Conservation (phyloP, 768 basidiomycete genomes). For the Udeniomyces megalosporus region DNA sequence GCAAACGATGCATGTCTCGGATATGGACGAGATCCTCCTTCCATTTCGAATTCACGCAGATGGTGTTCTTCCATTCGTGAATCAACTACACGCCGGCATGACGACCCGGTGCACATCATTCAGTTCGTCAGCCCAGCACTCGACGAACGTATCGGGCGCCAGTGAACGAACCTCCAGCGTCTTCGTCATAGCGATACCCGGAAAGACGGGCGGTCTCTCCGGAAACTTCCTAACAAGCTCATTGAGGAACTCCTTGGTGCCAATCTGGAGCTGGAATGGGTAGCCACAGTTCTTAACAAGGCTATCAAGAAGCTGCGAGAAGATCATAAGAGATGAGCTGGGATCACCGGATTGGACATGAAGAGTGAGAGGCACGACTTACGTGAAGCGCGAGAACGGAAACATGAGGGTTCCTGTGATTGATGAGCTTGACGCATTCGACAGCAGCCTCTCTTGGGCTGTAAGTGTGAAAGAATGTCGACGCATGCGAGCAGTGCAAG, state of each 20-base stretch:
- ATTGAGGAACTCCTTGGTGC: slow-evolving; percentile 95
- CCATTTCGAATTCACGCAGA: slow-evolving; percentile 76
- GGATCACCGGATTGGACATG: not conserved
- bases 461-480: too few species aligned
- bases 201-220: slow-evolving; percentile 88
- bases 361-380: not conserved
- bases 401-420: slow-evolving; percentile 84
- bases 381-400: slow-evolving; percentile 62
- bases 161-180: slow-evolving; percentile 76
- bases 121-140: too few species aligned
- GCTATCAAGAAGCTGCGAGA: slow-evolving; percentile 52
- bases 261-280: slow-evolving; percentile 87
- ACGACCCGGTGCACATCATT: too few species aligned
- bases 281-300: slow-evolving; percentile 94
- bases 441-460: slow-evolving; percentile 87
- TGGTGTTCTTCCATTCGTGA: slow-evolving; percentile 82
- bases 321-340: not conserved
- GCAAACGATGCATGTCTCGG: slow-evolving; percentile 84
- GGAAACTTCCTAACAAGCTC: slow-evolving; percentile 96
- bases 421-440: slow-evolving; percentile 63
- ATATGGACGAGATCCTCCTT: slow-evolving; percentile 95
- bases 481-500: not conserved
- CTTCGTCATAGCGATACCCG: slow-evolving; percentile 82
- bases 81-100: too few species aligned
- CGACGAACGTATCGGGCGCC: too few species aligned